phyloP scores from a whole-genome alignment of 2,329 filamentous ascomycete genomes.

The Cordyceps cateniannulata region DNA sequence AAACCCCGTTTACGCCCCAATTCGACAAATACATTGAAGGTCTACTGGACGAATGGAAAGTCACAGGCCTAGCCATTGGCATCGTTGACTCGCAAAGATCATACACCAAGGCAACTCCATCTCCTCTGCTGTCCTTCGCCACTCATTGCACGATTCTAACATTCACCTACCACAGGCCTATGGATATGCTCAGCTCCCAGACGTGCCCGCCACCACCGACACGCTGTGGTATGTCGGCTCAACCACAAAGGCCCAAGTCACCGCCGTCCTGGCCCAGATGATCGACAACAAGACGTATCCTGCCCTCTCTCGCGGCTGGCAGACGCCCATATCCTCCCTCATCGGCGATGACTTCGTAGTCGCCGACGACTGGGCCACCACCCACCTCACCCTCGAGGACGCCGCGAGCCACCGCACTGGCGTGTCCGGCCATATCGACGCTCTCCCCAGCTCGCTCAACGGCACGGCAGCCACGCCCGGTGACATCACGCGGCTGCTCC shows the following conservation, averaged over 20 bases:
- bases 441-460: slow-evolving; percentile 20
- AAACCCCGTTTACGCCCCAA: slow-evolving; percentile 14
- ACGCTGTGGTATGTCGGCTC: slow-evolving; percentile 51
- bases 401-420: slow-evolving; percentile 47
- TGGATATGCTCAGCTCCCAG: slow-evolving; percentile 25
- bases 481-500: slow-evolving; percentile 35
- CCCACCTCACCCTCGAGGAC: slow-evolving; percentile 47
- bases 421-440: slow-evolving; percentile 35
- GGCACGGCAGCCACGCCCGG: slow-evolving; percentile 24
- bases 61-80: slow-evolving; percentile 42
- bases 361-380: slow-evolving; percentile 37
- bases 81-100: slow-evolving; percentile 39
- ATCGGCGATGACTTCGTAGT: slow-evolving; percentile 48
- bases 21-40: slow-evolving; percentile 11
- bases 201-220: slow-evolving; percentile 33
- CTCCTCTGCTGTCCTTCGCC: neutral
- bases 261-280: slow-evolving; percentile 42
- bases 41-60: slow-evolving; percentile 31
- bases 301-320: slow-evolving; percentile 33
- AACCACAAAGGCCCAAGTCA: slow-evolving; percentile 49
- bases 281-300: slow-evolving; percentile 35
- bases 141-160: neutral
- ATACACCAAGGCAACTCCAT: slow-evolving; percentile 28
- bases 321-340: slow-evolving; percentile 38
- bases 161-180: slow-evolving; percentile 19